Evolutionary conservation across 2,329 filamentous ascomycete genomes (phyloP), one percentile per base, ranked within the genome.

Genomic region (Fusarium udum): DNA sequence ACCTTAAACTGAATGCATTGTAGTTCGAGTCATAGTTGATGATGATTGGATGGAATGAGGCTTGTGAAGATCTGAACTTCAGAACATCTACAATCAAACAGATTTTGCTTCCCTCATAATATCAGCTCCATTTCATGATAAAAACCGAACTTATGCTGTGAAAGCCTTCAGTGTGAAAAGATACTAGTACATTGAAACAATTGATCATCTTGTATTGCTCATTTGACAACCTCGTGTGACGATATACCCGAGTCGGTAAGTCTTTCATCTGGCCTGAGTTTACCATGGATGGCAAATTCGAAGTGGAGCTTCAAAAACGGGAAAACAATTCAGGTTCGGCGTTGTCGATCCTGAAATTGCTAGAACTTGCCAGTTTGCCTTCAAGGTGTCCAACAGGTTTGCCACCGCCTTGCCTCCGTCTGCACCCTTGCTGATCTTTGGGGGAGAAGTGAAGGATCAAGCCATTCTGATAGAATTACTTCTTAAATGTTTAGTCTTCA

Each of bases 181-280:
- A 43, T 40, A 49, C 16, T 24, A 24, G 22, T 34, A 34, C 20
- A 43, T 34, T 12, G 20, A 22, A 18, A 36, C 20, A n/a, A 18
- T n/a, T 24, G n/a, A 13, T 16, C 3, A 13, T 32, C 7, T 51
- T 16, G n/a, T 34, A 20, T 18, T 55, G 39, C 26, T 72, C 63
- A 57, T 45, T 60, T 63, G 70, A 69, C n/a, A 37, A 58, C 51
- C 60, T 72, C 60, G 52, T 61, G 72, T 77, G 74, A 64, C 55
- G 4, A 37, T 45, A 52, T 36, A 36, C 31, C 31, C 18, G 18
- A 52, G 49, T 20, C 18, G n/a, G 16, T 36, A 52, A 36, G 49
- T 52, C 49, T 36, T 52, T 16, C 13, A 52, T 20, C 16, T 36
- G 16, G 7, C n/a, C 48, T n/a, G 8, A n/a, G 51, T 20, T 22